Evolutionary conservation across 495 filamentous ascomycete genomes (phyloP).

Genomic region (Talaromyces liani): DNA sequence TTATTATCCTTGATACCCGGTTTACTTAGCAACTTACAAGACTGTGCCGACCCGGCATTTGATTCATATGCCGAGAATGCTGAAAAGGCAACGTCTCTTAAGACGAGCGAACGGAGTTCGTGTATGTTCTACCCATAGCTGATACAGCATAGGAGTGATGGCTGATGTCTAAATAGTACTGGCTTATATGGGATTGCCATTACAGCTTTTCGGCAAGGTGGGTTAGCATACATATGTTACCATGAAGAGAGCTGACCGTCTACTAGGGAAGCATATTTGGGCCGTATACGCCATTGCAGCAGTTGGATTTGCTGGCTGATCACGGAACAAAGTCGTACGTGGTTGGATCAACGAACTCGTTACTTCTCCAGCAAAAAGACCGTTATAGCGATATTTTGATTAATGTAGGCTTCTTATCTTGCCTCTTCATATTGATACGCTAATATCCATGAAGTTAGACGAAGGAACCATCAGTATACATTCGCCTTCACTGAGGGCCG

Average conservation of each 20-base stretch:
- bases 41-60: constrained; percentile 86
- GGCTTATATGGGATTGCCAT: constrained; percentile 85
- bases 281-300: constrained; percentile 93
- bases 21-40: constrained; percentile 74
- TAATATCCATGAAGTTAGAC: constrained; percentile 52
- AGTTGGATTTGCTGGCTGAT: constrained; percentile 90
- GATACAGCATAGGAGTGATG: background rate
- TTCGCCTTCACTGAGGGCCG: constrained; percentile 66
- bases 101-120: constrained; percentile 85
- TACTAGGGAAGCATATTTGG: constrained; percentile 83
- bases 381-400: constrained; percentile 97
- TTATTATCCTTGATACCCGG: constrained; percentile 90
- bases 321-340: constrained; percentile 95
- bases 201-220: constrained; percentile 94
- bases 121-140: constrained; percentile 30
- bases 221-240: constrained; percentile 9
- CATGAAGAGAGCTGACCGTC: constrained; percentile 13
- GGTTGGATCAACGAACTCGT: constrained; percentile 91
- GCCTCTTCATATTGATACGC: background rate
- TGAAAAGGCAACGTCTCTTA: constrained; percentile 72
- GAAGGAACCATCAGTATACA: constrained; percentile 80
- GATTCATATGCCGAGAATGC: constrained; percentile 73
- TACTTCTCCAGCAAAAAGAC: constrained; percentile 89
- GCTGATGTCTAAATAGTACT: constrained; percentile 50
- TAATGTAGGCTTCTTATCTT: constrained; percentile 47